phyloP scores from a whole-genome alignment of 2,329 filamentous ascomycete genomes.

The Diplodia sapinea region DNA sequence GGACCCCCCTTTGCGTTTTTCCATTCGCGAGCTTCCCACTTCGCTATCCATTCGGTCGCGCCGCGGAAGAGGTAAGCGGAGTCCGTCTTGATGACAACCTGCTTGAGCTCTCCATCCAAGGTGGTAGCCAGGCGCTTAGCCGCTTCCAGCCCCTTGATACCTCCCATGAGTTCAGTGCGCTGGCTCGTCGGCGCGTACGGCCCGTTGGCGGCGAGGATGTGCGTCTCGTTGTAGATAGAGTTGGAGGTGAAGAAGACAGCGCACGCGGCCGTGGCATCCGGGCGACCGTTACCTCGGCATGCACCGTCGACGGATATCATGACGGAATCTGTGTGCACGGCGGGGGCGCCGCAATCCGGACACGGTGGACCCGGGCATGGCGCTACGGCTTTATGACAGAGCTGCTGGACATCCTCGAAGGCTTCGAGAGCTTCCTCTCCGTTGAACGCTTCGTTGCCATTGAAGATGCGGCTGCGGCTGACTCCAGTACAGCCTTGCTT shows the following conservation, averaged over 20 bases:
- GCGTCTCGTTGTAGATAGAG: background rate
- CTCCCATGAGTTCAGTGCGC: constrained; percentile 7
- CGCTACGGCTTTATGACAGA: too few species aligned
- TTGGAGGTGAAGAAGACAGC: background rate
- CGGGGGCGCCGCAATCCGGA: too few species aligned
- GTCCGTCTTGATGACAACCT: constrained; percentile 10
- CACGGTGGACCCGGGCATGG: too few species aligned
- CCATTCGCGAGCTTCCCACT: constrained; percentile 1
- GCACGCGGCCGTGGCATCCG: constrained; percentile 2
- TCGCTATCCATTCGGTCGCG: constrained; percentile 7
- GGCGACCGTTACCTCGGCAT: background rate
- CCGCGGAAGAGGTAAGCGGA: background rate
- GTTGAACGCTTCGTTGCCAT: too few species aligned
- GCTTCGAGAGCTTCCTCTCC: too few species aligned
- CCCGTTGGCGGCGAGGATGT: background rate
- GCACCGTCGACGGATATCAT: background rate
- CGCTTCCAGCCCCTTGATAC: constrained; percentile 6
- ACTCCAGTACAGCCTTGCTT: too few species aligned
- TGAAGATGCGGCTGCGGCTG: too few species aligned
- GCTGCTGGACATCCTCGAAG: too few species aligned
- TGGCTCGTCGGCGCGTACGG: background rate
- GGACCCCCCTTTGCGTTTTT: background rate
- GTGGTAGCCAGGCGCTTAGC: background rate
- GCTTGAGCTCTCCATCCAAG: background rate
- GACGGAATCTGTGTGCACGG: too few species aligned